These are phyloP conservation scores for Talaromyces verruculosus DNA, from an alignment of 2,329 filamentous ascomycete genomes.

Conservation along the genomic window DNA sequence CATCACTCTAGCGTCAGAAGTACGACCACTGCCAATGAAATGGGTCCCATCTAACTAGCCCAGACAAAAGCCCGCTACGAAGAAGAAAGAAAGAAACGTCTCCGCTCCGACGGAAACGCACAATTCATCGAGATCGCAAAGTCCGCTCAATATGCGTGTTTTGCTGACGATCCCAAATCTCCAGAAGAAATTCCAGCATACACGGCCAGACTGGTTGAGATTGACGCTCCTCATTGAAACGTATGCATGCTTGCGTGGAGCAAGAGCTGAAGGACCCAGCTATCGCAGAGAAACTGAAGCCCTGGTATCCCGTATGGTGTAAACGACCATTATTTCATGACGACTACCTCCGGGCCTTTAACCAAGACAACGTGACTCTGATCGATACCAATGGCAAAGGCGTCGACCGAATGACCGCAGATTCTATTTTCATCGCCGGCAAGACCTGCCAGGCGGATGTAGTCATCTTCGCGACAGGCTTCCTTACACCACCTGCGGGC, in stretches of 20 bases:
- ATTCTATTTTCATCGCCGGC: background rate
- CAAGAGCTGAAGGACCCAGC: background rate
- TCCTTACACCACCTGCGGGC: constrained; percentile 22
- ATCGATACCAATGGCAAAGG: background rate
- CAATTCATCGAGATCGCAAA: no score
- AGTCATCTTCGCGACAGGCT: background rate
- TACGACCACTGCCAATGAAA: background rate
- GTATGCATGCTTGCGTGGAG: background rate
- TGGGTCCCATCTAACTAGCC: background rate
- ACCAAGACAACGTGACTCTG: background rate
- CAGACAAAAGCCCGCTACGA: background rate
- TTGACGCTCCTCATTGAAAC: background rate
- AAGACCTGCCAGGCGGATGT: background rate
- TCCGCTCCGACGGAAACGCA: background rate
- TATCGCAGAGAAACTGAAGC: background rate
- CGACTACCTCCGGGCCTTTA: background rate
- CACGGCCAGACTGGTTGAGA: background rate
- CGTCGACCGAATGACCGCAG: background rate
- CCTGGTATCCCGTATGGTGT: background rate
- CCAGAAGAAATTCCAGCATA: background rate
- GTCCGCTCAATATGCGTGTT: no score
- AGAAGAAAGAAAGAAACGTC: background rate
- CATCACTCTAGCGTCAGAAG: background rate
- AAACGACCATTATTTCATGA: background rate
- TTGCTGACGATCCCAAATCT: no score